Base-by-base conservation (phyloP, 2,329 filamentous ascomycete genomes). In the Knufia petricola region DNA sequence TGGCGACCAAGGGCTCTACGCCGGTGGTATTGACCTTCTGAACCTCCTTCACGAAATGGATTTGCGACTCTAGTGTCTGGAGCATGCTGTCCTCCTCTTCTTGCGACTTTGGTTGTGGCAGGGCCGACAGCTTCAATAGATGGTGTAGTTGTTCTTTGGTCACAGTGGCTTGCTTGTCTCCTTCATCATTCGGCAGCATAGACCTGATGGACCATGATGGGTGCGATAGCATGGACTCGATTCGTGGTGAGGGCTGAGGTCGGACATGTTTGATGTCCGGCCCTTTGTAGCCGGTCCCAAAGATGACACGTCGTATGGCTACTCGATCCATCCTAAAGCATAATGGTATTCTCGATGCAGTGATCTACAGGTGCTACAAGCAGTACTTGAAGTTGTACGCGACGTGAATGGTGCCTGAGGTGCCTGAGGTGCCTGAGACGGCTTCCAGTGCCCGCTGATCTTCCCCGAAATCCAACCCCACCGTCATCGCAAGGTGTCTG, bases 11-110 rank as follows among this genome's bases (percentile, higher is more conserved):
- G 0, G 92, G 89, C 49, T 80, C 74, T 0, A 95, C 72, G 2
- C 76, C 80, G 0, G 73, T 67, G 0, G 87, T 89, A 63, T 94
- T 77, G 42, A 95, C 82, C 38, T 75, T 71, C 61, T 94, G 89
- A 17, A 96, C 81, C 53, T 87, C 79, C 52, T 79, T 81, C n/a
- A 96, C 88, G 61, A 98, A 98, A 60, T 85, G 83, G 0, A 98
- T 77, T 63, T 98, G 92, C 26, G 84, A 80, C 46, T 82, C 76
- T 1, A 98, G 75, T 1, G 83, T 89, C 19, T 75, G 63, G 2
- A 94, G 75, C 78, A 95, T 87, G 21, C 73, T 67, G 0, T 70
- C 60, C 63, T 94, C 84, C 58, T 88, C 82, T 21, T 46, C 49
- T 31, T 30, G 9, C 1, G 73, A 73, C 15, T 73, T 67, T 0